A percentile compares a stretch with the other conserved stretches of the same genome.
These are phyloP conservation scores for Mariannaea elegans DNA, from an alignment of 2,329 filamentous ascomycete genomes.

Conservation along the genomic window DNA sequence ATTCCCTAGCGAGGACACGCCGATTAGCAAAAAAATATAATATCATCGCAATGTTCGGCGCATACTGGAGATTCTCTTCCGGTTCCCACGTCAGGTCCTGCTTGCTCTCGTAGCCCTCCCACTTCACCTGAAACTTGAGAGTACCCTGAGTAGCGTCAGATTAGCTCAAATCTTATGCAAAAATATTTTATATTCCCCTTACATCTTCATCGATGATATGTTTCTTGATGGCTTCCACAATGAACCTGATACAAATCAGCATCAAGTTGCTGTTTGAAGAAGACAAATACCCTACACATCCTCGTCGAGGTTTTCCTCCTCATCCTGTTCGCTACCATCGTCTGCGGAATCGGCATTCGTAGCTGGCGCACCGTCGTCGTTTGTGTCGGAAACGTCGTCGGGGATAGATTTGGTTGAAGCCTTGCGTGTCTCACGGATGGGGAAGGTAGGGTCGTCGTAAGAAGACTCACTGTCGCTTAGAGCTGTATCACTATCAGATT, in stretches of 20 bases:
- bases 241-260: conserved; percentile 61
- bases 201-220: conserved; percentile 70
- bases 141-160: conserved; percentile 49
- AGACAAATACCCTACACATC: conserved; percentile 51
- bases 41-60: neutral
- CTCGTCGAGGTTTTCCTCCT: conserved; percentile 52
- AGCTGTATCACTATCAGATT: conserved; percentile 41
- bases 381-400: conserved; percentile 20
- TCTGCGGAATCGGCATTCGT: conserved; percentile 37
- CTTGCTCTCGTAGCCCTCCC: conserved; percentile 79
- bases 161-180: conserved; percentile 3
- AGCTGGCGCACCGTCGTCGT: conserved; percentile 41
- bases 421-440: conserved; percentile 37
- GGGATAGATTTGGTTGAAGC: conserved; percentile 29
- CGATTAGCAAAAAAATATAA: neutral
- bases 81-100: conserved; percentile 82
- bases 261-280: conserved; percentile 9
- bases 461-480: conserved; percentile 51
- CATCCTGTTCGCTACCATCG: conserved; percentile 47
- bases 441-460: conserved; percentile 40
- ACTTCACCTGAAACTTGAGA: conserved; percentile 77
- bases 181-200: conserved; percentile 30
- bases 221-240: conserved; percentile 76
- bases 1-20: conserved; percentile 53
- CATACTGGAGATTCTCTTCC: conserved; percentile 65